Conservation (phyloP, 345 rosid species). For the Conringia planisiliqua region DNA sequence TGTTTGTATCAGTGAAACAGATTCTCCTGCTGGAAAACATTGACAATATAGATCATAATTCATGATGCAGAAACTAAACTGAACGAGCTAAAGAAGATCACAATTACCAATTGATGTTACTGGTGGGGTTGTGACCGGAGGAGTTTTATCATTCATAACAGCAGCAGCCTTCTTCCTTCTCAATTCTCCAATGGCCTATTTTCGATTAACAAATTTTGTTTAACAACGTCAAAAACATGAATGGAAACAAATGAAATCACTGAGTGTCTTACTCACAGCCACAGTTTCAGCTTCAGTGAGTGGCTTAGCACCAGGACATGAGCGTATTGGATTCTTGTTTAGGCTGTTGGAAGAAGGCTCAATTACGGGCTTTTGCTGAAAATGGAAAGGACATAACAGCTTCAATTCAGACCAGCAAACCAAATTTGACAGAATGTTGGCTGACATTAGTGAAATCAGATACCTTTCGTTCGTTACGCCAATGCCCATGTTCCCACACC, state of each 20-base stretch:
- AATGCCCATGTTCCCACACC: conserved; percentile 56
- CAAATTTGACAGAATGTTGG: neutral
- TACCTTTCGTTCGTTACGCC: conserved; percentile 55
- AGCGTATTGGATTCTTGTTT: conserved; percentile 15
- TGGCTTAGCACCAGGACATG: conserved; percentile 17
- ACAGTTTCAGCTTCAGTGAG: neutral
- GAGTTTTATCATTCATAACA: conserved; percentile 39
- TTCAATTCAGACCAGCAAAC: neutral
- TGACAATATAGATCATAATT: neutral
- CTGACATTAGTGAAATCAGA: neutral
- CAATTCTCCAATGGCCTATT: conserved; percentile 8
- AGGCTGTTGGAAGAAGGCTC: neutral
- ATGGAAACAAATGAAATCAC: neutral
- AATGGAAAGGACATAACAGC: neutral
- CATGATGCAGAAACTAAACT: neutral
- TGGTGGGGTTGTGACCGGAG: conserved; percentile 17
- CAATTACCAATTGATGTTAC: conserved; percentile 16
- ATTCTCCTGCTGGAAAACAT: conserved; percentile 37
- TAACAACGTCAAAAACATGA: neutral
- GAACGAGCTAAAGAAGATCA: neutral
- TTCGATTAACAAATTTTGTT: neutral
- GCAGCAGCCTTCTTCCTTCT: conserved; percentile 15
- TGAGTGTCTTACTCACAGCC: neutral
- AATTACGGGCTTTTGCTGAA: neutral
- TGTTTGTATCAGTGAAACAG: conserved; percentile 8